Percentiles rank a stretch among this genome's conserved stretches.
These are phyloP conservation scores for Solanum aculeatissimum DNA, from an alignment of 305 asterid genomes.

Conservation along the genomic window DNA sequence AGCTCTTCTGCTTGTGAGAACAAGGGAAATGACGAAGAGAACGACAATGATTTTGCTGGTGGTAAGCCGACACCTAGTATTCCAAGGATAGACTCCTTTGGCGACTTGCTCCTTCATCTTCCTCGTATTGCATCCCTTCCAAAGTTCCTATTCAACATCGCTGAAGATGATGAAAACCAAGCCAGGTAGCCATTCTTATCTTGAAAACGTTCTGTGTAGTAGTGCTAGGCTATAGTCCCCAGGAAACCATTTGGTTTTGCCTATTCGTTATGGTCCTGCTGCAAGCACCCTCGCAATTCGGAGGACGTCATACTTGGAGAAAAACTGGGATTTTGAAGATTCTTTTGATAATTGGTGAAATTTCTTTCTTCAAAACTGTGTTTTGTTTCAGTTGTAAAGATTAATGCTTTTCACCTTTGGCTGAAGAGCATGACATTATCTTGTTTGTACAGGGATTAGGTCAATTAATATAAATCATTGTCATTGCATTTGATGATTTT, in stretches of 20 bases:
- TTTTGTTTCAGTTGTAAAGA: not conserved
- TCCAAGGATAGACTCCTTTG: conserved; percentile 55
- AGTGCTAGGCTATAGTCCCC: not conserved
- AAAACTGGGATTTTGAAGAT: not conserved
- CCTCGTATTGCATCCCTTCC: conserved; percentile 68
- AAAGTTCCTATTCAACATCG: conserved; percentile 33
- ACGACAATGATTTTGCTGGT: not conserved
- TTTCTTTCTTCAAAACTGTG: not conserved
- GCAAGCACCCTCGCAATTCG: not conserved
- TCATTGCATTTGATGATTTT: not conserved
- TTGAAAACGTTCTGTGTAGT: not conserved
- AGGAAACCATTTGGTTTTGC: not conserved
- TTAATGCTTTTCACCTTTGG: not conserved
- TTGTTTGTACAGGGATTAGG: not conserved
- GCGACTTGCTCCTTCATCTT: conserved; percentile 52
- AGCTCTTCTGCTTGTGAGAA: conserved; percentile 14
- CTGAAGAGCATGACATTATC: not conserved
- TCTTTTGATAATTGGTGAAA: not conserved
- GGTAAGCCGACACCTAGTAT: conserved; percentile 18
- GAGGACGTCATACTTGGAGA: not conserved
- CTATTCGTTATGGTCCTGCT: not conserved
- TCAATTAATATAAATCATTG: not conserved
- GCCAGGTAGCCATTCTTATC: conserved; percentile 5
- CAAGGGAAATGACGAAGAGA: not conserved
- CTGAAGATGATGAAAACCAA: conserved; percentile 41